These are phyloP conservation scores for Stachybotrys elegans DNA, from an alignment of 2,329 filamentous ascomycete species.

Conservation along the genomic window DNA sequence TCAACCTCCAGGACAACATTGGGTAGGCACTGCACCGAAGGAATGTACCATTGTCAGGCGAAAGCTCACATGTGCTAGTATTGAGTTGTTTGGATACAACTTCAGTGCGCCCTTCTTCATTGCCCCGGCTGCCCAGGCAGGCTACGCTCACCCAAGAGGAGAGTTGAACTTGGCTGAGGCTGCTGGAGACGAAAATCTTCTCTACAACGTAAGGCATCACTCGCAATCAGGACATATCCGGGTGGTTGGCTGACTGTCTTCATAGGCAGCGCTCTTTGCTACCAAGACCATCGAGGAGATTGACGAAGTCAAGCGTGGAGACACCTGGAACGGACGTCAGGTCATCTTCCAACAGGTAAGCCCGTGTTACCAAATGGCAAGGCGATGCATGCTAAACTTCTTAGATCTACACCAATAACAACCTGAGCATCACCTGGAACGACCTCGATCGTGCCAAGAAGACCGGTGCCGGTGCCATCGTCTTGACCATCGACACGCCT, in stretches of 20 bases:
- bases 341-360: constrained; percentile 21
- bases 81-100: constrained; percentile 22
- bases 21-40: constrained; percentile 9
- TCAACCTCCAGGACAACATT: constrained; percentile 24
- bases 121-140: constrained; percentile 34
- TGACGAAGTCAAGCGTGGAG: constrained; percentile 10
- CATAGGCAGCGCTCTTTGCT: constrained; percentile 14
- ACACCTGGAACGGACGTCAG: constrained; percentile 12
- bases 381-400: too few relatives aligned
- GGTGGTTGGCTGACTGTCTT: background rate
- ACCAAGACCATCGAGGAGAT: constrained; percentile 22
- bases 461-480: constrained; percentile 24
- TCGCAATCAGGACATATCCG: background rate
- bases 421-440: constrained; percentile 19
- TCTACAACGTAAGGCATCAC: constrained; percentile 27
- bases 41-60: too few relatives aligned
- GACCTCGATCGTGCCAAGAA: constrained; percentile 17
- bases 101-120: constrained; percentile 42
- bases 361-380: background rate
- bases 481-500: constrained; percentile 22
- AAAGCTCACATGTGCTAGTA: constrained; percentile 17
- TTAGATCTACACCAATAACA: constrained; percentile 18
- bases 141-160: constrained; percentile 30
- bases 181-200: constrained; percentile 33
- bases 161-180: constrained; percentile 39